Base-by-base conservation (phyloP, 768 basidiomycete genomes). In the Tylopilus plumbeoviolaceoides region DNA sequence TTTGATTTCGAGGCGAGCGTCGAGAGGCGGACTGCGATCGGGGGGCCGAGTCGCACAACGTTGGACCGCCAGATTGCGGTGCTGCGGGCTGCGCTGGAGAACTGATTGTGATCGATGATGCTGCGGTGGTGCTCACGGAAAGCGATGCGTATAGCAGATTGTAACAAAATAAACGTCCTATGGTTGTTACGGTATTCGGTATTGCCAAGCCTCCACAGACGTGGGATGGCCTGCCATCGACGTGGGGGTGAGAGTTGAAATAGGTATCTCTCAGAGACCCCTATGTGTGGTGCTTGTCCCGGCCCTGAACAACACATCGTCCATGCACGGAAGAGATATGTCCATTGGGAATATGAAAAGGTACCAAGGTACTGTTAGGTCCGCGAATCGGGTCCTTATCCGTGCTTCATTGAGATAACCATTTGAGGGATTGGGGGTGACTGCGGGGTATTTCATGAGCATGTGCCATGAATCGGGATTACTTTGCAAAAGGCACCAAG, bases 1-100 rank as follows among this genome's bases (percentile, higher is more conserved):
- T 99, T 98, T 67, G 82, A 98, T 72, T 99, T 98, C 67, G 95
- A 98, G 70, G 86, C 88, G 44, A 91, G 89, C 57, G 94, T 98
- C 14, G 97, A 99, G 75, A 82, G 92, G 56, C 75, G 95, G 63
- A 80, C 89, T 63, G 86, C 95, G 2, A 91, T 98, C 60, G 97
- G 97, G 30, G 97, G 97, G 10, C 84, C 97, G 5, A 92, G 90
- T 67, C 78, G 80, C 53, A 78, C 77, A 60, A 95, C 92, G 80
- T 79, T 99, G 12, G 80, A 86, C 58, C 75, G 92, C 59, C 95
- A 98, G 72, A 85, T 98, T 50, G 70, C 81, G 17, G 83, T 89
- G 4, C 74, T 97, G 59, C 81, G 91, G 47, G 73, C 75, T 50
- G 76, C 78, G 27, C 68, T 94, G 43, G 21, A 57, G 44, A 63